Conservation (phyloP, 768 basidiomycete species). For the Lentinula raphanica region DNA sequence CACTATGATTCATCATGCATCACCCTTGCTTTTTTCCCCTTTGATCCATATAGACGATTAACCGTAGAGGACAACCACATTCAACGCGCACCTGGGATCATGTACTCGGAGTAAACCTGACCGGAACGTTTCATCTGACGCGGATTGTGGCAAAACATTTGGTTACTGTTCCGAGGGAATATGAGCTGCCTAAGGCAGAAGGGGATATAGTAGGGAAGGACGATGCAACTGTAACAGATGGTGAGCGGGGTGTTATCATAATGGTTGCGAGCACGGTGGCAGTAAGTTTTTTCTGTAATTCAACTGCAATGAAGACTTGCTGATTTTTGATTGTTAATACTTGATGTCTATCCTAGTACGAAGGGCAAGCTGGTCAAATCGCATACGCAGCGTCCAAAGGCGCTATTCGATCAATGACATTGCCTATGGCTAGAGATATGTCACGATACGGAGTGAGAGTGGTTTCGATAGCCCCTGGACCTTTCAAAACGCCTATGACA, state of each 20-base stretch:
- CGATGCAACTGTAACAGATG: slow-evolving; percentile 27
- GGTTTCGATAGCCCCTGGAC: slow-evolving; percentile 51
- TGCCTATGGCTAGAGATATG: slow-evolving; percentile 59
- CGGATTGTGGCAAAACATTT: slow-evolving; percentile 48
- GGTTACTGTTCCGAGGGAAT: slow-evolving; percentile 39
- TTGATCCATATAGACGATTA: slow-evolving; percentile 39
- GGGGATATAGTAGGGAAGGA: neutral
- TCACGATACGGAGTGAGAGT: slow-evolving; percentile 48
- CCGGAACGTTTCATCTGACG: slow-evolving; percentile 56
- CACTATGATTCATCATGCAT: neutral
- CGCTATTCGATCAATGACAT: slow-evolving; percentile 49
- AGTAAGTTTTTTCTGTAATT: slow-evolving; percentile 21
- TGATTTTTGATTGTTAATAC: neutral
- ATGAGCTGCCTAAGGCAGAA: neutral
- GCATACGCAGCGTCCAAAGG: slow-evolving; percentile 57
- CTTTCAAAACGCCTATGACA: slow-evolving; percentile 45
- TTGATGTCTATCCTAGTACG: slow-evolving; percentile 44
- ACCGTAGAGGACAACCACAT: slow-evolving; percentile 40
- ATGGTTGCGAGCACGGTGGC: slow-evolving; percentile 54
- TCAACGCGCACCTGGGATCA: slow-evolving; percentile 48
- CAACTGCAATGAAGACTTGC: neutral
- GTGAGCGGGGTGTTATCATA: slow-evolving; percentile 55
- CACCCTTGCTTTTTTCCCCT: neutral
- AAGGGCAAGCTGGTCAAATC: slow-evolving; percentile 53
- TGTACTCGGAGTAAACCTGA: slow-evolving; percentile 48